Percentiles rank a stretch among this genome's conserved stretches.
Evolutionary conservation across 2,329 filamentous ascomycete species (phyloP).

Genomic region (Pestalotiopsis sp.): DNA sequence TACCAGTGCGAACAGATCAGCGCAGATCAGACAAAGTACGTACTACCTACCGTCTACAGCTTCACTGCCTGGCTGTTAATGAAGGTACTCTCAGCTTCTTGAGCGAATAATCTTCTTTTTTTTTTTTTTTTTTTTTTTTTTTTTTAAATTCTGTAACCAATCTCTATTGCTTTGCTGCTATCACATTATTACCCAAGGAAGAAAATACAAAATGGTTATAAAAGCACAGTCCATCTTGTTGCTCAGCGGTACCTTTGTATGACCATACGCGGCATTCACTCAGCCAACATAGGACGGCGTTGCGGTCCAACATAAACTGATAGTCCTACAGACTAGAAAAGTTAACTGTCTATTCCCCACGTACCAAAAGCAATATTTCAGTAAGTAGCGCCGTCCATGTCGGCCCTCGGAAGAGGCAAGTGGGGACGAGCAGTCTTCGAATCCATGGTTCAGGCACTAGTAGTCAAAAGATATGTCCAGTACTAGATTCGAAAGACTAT

Average conservation of each 20-base stretch:
- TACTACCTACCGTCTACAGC: no score
- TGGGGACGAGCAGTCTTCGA: background rate
- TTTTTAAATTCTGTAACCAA: background rate
- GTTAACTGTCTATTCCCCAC: background rate
- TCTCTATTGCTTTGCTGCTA: background rate
- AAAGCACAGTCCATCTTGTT: background rate
- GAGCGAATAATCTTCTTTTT: no score
- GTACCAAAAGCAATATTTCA: background rate
- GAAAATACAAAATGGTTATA: background rate
- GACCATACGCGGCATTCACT: slow-evolving; percentile 1
- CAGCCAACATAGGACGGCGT: background rate
- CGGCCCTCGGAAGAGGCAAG: background rate
- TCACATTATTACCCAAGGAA: background rate
- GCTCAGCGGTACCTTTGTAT: background rate
- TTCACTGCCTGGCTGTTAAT: no score
- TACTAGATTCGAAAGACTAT: background rate
- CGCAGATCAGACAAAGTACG: no score
- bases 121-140: no score
- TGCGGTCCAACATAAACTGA: background rate
- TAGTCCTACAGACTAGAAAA: background rate
- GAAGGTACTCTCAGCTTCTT: no score
- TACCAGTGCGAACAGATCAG: no score
- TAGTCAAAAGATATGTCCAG: background rate
- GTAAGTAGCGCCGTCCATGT: background rate
- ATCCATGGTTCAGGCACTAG: background rate